Conservation (phyloP, 2,329 filamentous ascomycete species). For the Botrytis fabae region DNA sequence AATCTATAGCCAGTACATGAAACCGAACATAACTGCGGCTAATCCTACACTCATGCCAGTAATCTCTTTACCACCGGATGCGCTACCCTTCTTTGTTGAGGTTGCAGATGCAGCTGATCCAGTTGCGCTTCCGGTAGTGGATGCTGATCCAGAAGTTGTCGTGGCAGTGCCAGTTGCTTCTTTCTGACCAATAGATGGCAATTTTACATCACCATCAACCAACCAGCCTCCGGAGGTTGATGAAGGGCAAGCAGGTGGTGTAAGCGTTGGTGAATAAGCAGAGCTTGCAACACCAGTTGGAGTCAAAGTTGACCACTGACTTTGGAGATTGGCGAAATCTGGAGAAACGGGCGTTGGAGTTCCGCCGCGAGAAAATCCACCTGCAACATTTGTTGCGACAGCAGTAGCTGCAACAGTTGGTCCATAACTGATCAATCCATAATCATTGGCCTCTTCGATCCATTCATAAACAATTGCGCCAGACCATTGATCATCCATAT, state of each 20-base stretch:
- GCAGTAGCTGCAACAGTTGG: conserved; percentile 52
- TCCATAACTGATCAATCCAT: conserved; percentile 79
- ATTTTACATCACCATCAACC: conserved; percentile 65
- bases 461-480: conserved; percentile 87
- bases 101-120: conserved; percentile 41
- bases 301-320: conserved; percentile 70
- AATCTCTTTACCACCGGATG: conserved; percentile 49
- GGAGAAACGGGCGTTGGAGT: conserved; percentile 71
- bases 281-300: conserved; percentile 67
- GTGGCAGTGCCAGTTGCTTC: conserved; percentile 35
- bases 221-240: conserved; percentile 71
- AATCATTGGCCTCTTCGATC: conserved; percentile 82
- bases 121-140: conserved; percentile 37
- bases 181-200: conserved; percentile 64
- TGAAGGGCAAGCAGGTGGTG: conserved; percentile 67
- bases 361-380: conserved; percentile 69
- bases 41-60: conserved; percentile 52
- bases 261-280: conserved; percentile 64
- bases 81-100: conserved; percentile 44
- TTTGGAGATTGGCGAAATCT: conserved; percentile 76
- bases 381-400: conserved; percentile 57
- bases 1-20: conserved; percentile 51
- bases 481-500: conserved; percentile 71
- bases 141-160: conserved; percentile 39
- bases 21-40: conserved; percentile 53